Evolutionary conservation across 2,329 filamentous ascomycete species (phyloP).

Genomic region (Gaeumannomyces tritici): DNA sequence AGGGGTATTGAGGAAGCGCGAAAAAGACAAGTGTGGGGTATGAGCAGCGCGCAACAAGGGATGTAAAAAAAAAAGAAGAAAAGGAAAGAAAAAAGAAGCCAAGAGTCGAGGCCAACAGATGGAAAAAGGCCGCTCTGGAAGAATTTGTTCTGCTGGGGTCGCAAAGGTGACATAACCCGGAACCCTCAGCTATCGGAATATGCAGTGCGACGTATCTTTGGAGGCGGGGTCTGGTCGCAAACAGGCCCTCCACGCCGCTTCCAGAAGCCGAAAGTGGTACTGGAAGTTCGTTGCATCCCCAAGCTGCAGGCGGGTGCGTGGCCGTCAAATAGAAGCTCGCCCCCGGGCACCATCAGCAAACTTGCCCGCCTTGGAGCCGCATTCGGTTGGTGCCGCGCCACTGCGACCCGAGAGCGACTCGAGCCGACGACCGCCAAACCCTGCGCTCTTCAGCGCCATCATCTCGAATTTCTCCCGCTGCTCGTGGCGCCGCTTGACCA

Average conservation of each 20-base stretch:
- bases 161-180: no score
- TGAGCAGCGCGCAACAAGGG: neutral
- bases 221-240: neutral
- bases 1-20: neutral
- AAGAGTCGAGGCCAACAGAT: neutral
- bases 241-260: neutral
- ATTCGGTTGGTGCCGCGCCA: no score
- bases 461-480: neutral
- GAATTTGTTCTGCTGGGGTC: no score
- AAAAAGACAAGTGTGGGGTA: neutral
- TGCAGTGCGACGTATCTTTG: neutral
- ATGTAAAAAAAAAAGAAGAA: no score
- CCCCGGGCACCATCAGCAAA: no score
- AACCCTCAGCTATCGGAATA: neutral
- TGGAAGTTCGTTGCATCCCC: neutral
- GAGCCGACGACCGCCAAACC: neutral
- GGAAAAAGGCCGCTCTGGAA: neutral
- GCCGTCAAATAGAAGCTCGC: no score
- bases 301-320: neutral
- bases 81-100: no score
- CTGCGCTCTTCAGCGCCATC: no score
- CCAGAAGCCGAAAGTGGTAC: neutral
- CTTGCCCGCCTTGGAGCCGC: no score
- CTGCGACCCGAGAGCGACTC: neutral
- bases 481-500: constrained; percentile 4